phyloP scores from a whole-genome alignment of 352 stramenopile genomes.

The Thalassiosira livingstoniorum region DNA sequence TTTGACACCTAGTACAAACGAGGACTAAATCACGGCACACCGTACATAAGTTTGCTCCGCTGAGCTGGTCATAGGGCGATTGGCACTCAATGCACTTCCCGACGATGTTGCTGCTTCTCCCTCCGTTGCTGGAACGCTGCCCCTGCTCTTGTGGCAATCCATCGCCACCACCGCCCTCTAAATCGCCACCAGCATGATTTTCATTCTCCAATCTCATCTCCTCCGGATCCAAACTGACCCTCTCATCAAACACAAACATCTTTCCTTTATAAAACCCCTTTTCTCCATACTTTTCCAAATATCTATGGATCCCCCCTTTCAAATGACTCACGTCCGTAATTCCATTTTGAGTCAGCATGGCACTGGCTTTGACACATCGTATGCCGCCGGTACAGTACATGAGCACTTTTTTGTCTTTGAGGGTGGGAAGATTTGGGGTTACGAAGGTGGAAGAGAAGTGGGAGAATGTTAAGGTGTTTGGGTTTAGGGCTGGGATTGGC shows the following conservation, averaged over 20 bases:
- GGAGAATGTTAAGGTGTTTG: constrained; percentile 80
- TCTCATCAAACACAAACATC: constrained; percentile 88
- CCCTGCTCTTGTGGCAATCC: background rate
- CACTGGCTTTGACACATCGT: constrained; percentile 81
- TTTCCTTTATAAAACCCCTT: constrained; percentile 84
- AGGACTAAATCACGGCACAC: constrained; percentile 80
- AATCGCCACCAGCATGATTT: background rate
- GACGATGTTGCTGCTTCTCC: constrained; percentile 46
- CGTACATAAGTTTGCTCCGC: constrained; percentile 75
- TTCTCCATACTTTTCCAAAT: constrained; percentile 84
- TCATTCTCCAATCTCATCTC: constrained; percentile 18
- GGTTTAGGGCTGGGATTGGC: constrained; percentile 67
- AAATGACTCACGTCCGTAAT: constrained; percentile 82
- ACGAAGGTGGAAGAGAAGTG: constrained; percentile 81
- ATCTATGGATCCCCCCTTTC: constrained; percentile 85
- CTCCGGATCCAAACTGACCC: constrained; percentile 73
- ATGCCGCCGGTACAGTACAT: constrained; percentile 86
- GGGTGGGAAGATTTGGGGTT: constrained; percentile 57
- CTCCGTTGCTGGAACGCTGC: background rate
- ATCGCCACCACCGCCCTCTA: background rate
- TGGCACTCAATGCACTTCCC: constrained; percentile 72
- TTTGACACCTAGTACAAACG: constrained; percentile 66
- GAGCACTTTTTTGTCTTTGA: constrained; percentile 82
- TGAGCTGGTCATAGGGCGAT: constrained; percentile 68
- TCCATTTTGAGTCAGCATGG: constrained; percentile 78